Conservation (phyloP, 1,139 yeast genomes). For the Kodamaea anthophila region DNA sequence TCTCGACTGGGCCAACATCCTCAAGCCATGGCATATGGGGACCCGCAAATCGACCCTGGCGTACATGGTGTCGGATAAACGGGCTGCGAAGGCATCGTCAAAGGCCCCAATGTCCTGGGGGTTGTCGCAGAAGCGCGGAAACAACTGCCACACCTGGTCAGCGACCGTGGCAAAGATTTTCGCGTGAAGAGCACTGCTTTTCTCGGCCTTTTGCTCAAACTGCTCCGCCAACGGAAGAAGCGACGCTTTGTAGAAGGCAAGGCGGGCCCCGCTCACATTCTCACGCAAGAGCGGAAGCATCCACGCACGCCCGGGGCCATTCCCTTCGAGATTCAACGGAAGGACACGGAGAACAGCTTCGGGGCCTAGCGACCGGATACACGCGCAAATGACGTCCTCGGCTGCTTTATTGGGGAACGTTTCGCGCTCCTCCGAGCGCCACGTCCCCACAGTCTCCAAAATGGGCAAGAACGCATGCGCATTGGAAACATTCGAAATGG, state of each 20-base stretch:
- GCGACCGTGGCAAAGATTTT: constrained; percentile 78
- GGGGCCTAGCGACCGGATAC: constrained; percentile 79
- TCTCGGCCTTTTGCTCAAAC: constrained; percentile 44
- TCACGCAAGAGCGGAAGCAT: constrained; percentile 88
- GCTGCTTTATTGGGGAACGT: constrained; percentile 71
- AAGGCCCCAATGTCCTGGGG: constrained; percentile 73
- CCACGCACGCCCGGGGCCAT: constrained; percentile 78
- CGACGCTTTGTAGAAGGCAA: constrained; percentile 55
- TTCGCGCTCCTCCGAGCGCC: constrained; percentile 75
- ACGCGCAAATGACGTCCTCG: constrained; percentile 74
- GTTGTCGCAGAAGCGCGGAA: constrained; percentile 85
- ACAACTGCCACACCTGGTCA: constrained; percentile 87
- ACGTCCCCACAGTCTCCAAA: constrained; percentile 70
- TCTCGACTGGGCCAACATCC: constrained; percentile 73
- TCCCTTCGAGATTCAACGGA: constrained; percentile 65
- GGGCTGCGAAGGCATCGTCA: constrained; percentile 71
- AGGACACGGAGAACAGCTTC: constrained; percentile 65
- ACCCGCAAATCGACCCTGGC: constrained; percentile 71
- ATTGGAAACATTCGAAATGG: constrained; percentile 59
- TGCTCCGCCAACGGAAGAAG: constrained; percentile 64
- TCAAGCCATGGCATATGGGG: constrained; percentile 73
- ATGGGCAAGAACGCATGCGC: constrained; percentile 68
- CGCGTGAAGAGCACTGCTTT: constrained; percentile 52
- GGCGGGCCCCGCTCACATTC: constrained; percentile 64
- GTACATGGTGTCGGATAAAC: constrained; percentile 68